Base-by-base conservation (phyloP, 169 alveolate species). In the Plasmodium malariae region DNA sequence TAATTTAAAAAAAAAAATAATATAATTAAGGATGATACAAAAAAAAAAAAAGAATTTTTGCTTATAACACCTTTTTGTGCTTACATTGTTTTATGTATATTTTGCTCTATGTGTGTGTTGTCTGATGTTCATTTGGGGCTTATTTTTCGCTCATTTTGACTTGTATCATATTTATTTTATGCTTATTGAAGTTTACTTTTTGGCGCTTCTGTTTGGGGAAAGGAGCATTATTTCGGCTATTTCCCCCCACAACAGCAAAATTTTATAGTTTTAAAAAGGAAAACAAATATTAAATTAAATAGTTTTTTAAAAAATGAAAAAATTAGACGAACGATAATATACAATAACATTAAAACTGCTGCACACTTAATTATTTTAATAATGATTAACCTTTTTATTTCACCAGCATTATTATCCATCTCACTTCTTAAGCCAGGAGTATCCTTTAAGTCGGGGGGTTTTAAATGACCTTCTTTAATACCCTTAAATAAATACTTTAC, bases 191-290 rank as follows among this genome's bases (percentile, higher is more conserved):
- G n/a, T n/a, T n/a, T n/a, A n/a, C n/a, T n/a, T n/a, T n/a, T n/a
- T n/a, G n/a, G n/a, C n/a, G n/a, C n/a, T n/a, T n/a, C n/a, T n/a
- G n/a, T n/a, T n/a, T n/a, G n/a, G n/a, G n/a, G n/a, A n/a, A n/a
- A n/a, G 7, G 40, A 21, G 24, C 36, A 17, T 70, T 70, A 43
- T 70, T 43, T 12, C 26, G 24, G 0, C 17, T 48, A 57, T 30
- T 48, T 37, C 40, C 91, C 91, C 12, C 91, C 91, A 40, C 91
- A 83, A 59, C 91, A 83, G 59, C 91, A 83, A 40, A 3, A 71
- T 59, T 67, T 83, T 30, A 83, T 21, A 65, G 67, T 83, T 68
- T 83, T 83, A 43, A 65, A 65, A 37, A 83, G 32, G 37, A 65
- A 5, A 17, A 36, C 12, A 30, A 83, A 36, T 26, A 83, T 45